A percentile compares a stretch with the other conserved stretches of the same genome.
These are phyloP conservation scores for Rhododendron vialii DNA, from an alignment of 148 eudicot genomes.

Conservation along the genomic window DNA sequence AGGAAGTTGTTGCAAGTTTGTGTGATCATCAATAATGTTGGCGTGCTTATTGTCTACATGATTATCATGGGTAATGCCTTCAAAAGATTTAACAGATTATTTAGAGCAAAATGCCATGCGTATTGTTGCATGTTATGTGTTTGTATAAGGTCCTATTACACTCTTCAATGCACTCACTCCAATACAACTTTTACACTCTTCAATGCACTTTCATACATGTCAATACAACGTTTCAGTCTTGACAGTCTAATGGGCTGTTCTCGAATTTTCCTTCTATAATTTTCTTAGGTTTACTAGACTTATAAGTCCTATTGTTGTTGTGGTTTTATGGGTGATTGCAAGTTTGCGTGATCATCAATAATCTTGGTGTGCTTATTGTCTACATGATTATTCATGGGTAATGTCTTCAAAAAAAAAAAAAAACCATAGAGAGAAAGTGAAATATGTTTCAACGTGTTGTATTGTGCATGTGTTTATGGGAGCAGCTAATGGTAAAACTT, in stretches of 20 bases:
- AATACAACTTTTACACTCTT: no score
- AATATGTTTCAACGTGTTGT: background rate
- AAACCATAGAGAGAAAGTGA: background rate
- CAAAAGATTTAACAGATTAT: background rate
- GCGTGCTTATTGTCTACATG: conserved; percentile 67
- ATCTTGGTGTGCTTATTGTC: conserved; percentile 55
- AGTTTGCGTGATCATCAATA: conserved; percentile 50
- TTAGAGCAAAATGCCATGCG: background rate
- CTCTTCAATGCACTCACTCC: no score
- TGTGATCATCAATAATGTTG: conserved; percentile 55
- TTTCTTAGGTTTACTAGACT: conserved; percentile 35
- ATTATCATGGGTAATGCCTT: conserved; percentile 58
- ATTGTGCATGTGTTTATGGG: background rate
- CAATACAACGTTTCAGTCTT: no score
- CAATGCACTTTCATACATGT: no score
- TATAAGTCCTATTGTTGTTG: conserved; percentile 40
- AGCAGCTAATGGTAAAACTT: background rate
- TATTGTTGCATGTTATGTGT: background rate
- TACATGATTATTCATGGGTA: conserved; percentile 82
- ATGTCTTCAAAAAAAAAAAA: background rate
- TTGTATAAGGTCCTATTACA: background rate
- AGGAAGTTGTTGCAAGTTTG: conserved; percentile 41
- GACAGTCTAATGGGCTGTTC: no score
- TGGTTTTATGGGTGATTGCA: conserved; percentile 53
- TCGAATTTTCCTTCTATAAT: no score